Evolutionary conservation across 148 eudicot species (phyloP), one percentile per base, ranked within the genome.

Genomic region (Pouteria glomerata): DNA sequence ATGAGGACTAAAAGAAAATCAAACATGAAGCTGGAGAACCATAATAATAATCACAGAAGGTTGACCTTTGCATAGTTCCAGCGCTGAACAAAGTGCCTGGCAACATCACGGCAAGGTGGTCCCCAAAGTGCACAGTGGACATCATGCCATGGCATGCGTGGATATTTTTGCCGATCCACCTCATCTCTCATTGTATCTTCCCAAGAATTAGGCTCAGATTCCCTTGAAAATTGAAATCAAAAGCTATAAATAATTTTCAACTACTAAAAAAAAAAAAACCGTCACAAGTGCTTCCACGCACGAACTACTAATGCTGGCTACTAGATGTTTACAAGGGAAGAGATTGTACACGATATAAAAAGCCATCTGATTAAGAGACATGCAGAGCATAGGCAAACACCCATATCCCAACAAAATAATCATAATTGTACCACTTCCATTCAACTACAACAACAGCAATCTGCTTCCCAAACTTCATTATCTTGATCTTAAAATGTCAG

Each of bases 81-180:
- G 19, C 98, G 89, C 75, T 94, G 98, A 78, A 94, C 98, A 78
- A 94, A 94, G 80, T 94, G 98, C 57, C 98, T 86, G 57, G 98
- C 98, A 67, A 89, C 81, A 78, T 94, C 98, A 74, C 98, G 89
- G 67, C 96, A 91, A 69, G 98, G 97, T 59, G 98, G 98, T 44
- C 98, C 98, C 85, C 90, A 91, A 35, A 94, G 87, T 30, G 98
- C 98, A 82, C 98, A 94, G 79, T 94, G 97, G 53, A 94, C 97
- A 76, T 94, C 98, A 86, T 94, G 98, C 98, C 98, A 94, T 59
- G 98, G 98, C 98, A 94, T 94, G 63, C 98, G 98, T 41, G 98
- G 98, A 85, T 86, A 89, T 73, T 86, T 87, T 30, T 57, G 68
- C 68, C 98, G 95, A 77, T 94, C 93, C 63, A 94, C 59, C 80